These are phyloP conservation scores for Gnetum montanum DNA, from an alignment of 75 land plant genomes.

Conservation along the genomic window DNA sequence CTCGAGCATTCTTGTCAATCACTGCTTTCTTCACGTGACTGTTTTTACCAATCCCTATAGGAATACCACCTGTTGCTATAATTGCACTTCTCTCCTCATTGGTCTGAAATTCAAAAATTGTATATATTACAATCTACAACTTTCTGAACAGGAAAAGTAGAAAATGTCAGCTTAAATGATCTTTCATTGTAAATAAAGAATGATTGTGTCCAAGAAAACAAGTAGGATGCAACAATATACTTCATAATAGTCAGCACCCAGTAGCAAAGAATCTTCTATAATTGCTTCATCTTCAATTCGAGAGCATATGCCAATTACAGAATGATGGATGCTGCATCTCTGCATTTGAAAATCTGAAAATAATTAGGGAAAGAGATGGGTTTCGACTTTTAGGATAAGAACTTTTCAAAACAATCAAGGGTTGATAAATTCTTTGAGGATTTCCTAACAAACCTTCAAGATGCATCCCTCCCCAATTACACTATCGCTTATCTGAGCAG, in stretches of 20 bases:
- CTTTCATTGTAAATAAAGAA: not conserved
- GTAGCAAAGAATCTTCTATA: conserved; percentile 50
- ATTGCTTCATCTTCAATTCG: conserved; percentile 44
- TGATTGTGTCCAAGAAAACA: too few relatives aligned
- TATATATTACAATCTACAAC: not conserved
- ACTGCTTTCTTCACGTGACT: conserved; percentile 47
- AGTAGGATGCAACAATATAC: conserved; percentile 15
- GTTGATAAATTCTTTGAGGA: too few relatives aligned
- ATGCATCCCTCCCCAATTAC: conserved; percentile 88
- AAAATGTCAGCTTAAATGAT: not conserved
- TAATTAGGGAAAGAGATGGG: too few relatives aligned
- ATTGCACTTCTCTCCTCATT: conserved; percentile 19
- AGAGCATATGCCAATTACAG: conserved; percentile 61
- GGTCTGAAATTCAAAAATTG: conserved; percentile 18
- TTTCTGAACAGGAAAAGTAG: not conserved
- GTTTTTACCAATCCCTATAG: conserved; percentile 46
- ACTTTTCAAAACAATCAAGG: too few relatives aligned
- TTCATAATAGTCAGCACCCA: conserved; percentile 54
- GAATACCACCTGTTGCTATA: conserved; percentile 10
- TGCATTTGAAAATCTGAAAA: conserved; percentile 13
- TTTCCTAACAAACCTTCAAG: too few relatives aligned
- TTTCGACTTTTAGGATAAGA: too few relatives aligned
- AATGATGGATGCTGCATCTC: conserved; percentile 56
- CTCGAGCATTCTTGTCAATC: conserved; percentile 60
- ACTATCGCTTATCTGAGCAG: conserved; percentile 63